Percentiles rank a stretch among this genome's conserved stretches.
These are phyloP conservation scores for Solanum paucissectum DNA, from an alignment of 257 asterid species.

Conservation along the genomic window DNA sequence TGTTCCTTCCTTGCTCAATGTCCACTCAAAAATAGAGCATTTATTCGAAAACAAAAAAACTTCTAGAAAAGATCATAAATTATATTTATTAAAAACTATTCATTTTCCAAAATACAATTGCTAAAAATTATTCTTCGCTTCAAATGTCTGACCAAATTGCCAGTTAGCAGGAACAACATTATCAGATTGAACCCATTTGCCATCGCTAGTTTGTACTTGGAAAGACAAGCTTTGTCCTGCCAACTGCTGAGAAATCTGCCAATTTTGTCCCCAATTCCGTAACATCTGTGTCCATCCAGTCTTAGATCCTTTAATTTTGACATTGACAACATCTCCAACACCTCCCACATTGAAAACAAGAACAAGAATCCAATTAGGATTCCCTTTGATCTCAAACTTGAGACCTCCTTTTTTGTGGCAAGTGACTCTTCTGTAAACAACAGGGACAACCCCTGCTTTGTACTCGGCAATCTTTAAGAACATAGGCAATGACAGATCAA, in stretches of 20 bases:
- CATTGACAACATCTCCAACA: conserved; percentile 17
- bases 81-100: neutral
- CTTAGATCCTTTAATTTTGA: conserved; percentile 12
- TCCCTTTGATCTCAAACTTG: conserved; percentile 23
- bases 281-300: conserved; percentile 13
- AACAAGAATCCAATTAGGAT: conserved; percentile 12
- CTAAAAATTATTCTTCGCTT: neutral
- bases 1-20: neutral
- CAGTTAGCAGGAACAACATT: neutral
- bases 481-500: neutral
- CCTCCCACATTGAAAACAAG: conserved; percentile 35
- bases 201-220: neutral
- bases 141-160: neutral
- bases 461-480: conserved; percentile 7
- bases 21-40: neutral
- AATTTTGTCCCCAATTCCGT: conserved; percentile 37
- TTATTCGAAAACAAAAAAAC: neutral
- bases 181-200: neutral
- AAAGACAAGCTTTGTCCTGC: neutral
- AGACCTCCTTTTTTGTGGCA: conserved; percentile 1
- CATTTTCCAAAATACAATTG: neutral
- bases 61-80: neutral
- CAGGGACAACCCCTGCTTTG: neutral
- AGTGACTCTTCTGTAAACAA: neutral
- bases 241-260: conserved; percentile 6